A percentile compares a stretch with the other conserved stretches of the same genome.
Conservation (phyloP, 257 asterid genomes). For the Paulownia fortunei region DNA sequence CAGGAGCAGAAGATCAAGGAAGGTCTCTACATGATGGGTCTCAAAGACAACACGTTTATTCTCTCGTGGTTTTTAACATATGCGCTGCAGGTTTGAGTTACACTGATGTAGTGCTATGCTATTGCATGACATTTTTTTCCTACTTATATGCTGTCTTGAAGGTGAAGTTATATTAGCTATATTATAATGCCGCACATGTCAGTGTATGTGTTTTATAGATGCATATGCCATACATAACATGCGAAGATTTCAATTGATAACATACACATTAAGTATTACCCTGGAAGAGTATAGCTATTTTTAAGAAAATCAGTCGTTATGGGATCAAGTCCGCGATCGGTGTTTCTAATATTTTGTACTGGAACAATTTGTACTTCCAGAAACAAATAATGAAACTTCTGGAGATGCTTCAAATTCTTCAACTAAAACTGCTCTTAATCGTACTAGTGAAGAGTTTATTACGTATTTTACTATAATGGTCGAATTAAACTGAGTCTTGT, state of each 20-base stretch:
- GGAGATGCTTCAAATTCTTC: no score
- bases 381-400: no score
- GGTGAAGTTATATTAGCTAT: conserved; percentile 20
- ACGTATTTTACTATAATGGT: no score
- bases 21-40: conserved; percentile 99
- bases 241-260: neutral
- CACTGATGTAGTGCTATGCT: conserved; percentile 5
- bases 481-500: no score
- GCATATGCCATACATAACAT: no score
- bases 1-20: conserved; percentile 98
- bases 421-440: no score
- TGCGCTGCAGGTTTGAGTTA: conserved; percentile 74
- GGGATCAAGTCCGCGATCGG: no score
- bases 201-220: no score
- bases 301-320: no score
- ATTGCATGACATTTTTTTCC: neutral
- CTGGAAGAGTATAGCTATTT: neutral
- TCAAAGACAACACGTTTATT: conserved; percentile 78
- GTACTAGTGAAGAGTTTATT: no score
- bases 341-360: no score
- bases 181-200: conserved; percentile 14
- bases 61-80: conserved; percentile 95
- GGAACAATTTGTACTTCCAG: no score
- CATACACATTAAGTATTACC: neutral
- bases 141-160: conserved; percentile 1